Evolutionary conservation across 345 rosid genomes (phyloP), one percentile per base, ranked within the genome.

Genomic region (Ceriops zippeliana): DNA sequence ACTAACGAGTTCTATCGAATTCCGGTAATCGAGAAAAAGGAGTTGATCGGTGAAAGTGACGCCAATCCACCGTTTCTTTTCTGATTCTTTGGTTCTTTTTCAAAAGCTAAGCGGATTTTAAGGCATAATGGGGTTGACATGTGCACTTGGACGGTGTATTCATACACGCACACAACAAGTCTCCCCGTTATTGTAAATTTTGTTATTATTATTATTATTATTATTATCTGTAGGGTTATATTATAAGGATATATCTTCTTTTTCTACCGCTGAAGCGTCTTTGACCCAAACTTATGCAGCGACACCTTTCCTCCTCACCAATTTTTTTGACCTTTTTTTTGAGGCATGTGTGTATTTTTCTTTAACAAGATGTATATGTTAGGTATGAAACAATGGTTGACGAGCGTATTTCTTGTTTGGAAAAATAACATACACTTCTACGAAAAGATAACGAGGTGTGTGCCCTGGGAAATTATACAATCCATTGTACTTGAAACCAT

Each of bases 231-330:
- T 65, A 53, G 24, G 27, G 11, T n/a, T 21, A 53, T 21, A 21
- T 6, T 53, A 7, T 52, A 52, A 20, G 16, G 7, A n/a, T n/a
- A n/a, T 52, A 9, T 66, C 26, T 24, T 31, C 49, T 32, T 52
- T 7, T 56, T 34, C 62, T 53, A 9, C 30, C 3, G 30, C 30
- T 78, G 84, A 75, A 76, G 74, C 85, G 80, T 86, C 86, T 86
- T 82, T 86, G 87, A 86, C 87, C 61, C 64, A 82, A 80, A 83
- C 78, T 69, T 65, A 46, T 52, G 28, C 19, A 13, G n/a, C 58
- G 24, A 66, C 24, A 34, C 17, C 62, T 69, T 38, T 20, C 47
- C 53, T 58, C 47, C 35, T 66, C 70, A 26, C 65, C 51, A 52
- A 28, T 56, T 65, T 58, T 70, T 70, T 80, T 80, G 78, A 82